phyloP scores from a whole-genome alignment of 163 green algal genomes.

The Chlamydomonas reinhardtii region DNA sequence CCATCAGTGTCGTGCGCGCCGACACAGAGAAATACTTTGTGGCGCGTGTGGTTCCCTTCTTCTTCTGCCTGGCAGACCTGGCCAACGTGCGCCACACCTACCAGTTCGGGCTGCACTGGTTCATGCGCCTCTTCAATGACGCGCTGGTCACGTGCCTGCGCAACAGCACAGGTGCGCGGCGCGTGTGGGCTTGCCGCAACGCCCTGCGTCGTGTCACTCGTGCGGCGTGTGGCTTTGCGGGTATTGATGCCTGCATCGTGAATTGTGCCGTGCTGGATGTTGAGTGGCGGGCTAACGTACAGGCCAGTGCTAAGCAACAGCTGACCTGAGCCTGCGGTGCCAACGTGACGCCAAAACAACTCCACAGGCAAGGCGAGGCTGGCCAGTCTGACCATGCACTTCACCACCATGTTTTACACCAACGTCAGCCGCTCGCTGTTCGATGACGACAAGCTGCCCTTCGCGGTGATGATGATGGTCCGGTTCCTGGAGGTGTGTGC shows the following conservation, averaged over 20 bases:
- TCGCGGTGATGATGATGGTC: slow-evolving; percentile 58
- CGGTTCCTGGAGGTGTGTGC: slow-evolving; percentile 48
- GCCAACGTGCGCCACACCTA: slow-evolving; percentile 55
- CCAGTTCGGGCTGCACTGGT: slow-evolving; percentile 64
- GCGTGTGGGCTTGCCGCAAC: neutral
- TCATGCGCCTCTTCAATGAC: slow-evolving; percentile 58
- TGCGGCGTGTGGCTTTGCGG: too few relatives aligned
- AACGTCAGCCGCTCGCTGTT: slow-evolving; percentile 56
- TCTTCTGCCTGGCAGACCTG: slow-evolving; percentile 60
- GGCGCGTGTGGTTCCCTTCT: slow-evolving; percentile 51
- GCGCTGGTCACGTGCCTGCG: slow-evolving; percentile 50
- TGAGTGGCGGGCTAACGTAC: too few relatives aligned
- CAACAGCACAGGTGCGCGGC: slow-evolving; percentile 42
- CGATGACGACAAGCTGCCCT: slow-evolving; percentile 64
- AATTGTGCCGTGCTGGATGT: too few relatives aligned
- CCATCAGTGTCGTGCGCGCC: slow-evolving; percentile 40
- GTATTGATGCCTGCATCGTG: too few relatives aligned
- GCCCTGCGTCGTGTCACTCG: too few relatives aligned
- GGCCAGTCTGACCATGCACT: slow-evolving; percentile 53
- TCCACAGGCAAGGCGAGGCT: slow-evolving; percentile 44
- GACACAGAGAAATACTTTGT: slow-evolving; percentile 58
- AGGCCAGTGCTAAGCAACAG: too few relatives aligned
- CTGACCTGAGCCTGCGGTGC: too few relatives aligned
- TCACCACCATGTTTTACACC: slow-evolving; percentile 57
- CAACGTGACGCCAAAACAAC: too few relatives aligned